Conservation (phyloP, 202 grass and related monocot species). For the Brachypodium distachyon region DNA sequence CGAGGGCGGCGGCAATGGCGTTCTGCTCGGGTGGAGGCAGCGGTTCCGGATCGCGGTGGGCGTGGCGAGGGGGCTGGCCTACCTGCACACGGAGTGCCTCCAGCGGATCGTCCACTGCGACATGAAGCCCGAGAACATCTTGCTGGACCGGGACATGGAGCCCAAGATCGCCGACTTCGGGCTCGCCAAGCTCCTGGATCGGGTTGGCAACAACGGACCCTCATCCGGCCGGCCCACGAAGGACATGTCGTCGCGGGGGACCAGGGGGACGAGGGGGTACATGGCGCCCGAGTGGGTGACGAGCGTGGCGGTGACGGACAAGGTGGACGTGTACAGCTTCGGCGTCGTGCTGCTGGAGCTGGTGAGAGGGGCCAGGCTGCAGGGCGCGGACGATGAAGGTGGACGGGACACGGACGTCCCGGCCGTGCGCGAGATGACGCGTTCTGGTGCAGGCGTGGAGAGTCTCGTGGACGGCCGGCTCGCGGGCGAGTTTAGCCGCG, state of each 20-base stretch:
- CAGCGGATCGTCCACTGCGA: constrained; percentile 62
- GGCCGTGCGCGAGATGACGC: background rate
- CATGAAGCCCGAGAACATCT: constrained; percentile 60
- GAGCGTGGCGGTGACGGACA: constrained; percentile 30
- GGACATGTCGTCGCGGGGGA: background rate
- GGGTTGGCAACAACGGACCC: too few species aligned
- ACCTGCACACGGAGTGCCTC: constrained; percentile 41
- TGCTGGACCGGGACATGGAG: constrained; percentile 45
- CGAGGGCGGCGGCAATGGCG: background rate
- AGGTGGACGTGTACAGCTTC: constrained; percentile 57
- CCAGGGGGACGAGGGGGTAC: constrained; percentile 53
- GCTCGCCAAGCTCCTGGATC: constrained; percentile 31
- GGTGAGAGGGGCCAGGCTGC: constrained; percentile 28
- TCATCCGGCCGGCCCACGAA: too few species aligned
- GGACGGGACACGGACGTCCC: background rate
- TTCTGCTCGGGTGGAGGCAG: constrained; percentile 24
- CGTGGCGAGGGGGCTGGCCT: constrained; percentile 42
- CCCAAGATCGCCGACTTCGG: constrained; percentile 54
- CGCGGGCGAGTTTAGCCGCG: background rate
- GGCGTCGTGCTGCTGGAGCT: constrained; percentile 52
- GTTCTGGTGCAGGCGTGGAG: background rate
- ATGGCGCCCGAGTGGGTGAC: constrained; percentile 56
- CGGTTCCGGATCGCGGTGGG: constrained; percentile 39
- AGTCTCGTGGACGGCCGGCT: constrained; percentile 28
- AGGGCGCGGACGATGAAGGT: too few species aligned